phyloP scores from a whole-genome alignment of 345 rosid genomes.

The Eucalyptus shirleyi region DNA sequence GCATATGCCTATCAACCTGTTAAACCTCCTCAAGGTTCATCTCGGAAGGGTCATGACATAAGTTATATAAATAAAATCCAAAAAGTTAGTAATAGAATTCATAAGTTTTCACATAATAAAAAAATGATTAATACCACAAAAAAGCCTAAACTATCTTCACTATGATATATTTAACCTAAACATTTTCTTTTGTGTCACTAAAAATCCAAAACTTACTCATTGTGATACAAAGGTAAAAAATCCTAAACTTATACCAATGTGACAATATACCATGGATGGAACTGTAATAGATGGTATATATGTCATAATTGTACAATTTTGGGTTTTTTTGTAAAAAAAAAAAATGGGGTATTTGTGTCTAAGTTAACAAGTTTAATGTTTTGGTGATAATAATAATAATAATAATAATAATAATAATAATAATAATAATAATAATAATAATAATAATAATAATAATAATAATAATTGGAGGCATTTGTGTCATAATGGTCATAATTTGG shows the following conservation, averaged over 20 bases:
- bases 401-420: too few species aligned
- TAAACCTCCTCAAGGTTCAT: neutral
- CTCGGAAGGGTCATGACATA: neutral
- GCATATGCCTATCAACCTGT: neutral
- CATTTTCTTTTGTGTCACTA: too few species aligned
- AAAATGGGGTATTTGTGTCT: too few species aligned
- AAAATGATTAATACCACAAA: neutral
- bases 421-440: too few species aligned
- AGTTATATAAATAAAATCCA: neutral
- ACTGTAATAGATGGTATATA: neutral
- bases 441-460: too few species aligned
- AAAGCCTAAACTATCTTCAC: too few species aligned
- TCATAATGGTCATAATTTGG: neutral
- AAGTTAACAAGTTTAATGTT: too few species aligned
- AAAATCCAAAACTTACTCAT: neutral
- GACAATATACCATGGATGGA: neutral
- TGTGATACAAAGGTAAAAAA: neutral
- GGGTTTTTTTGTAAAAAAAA: neutral
- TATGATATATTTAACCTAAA: too few species aligned
- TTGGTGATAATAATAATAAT: too few species aligned
- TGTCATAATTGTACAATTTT: too few species aligned
- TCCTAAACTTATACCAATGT: fast-evolving
- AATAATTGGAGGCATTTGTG: too few species aligned
- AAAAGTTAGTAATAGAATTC: neutral
- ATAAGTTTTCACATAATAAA: neutral